Evolutionary conservation across 495 filamentous ascomycete genomes (phyloP).

Genomic region (Penicillium egyptiacum): DNA sequence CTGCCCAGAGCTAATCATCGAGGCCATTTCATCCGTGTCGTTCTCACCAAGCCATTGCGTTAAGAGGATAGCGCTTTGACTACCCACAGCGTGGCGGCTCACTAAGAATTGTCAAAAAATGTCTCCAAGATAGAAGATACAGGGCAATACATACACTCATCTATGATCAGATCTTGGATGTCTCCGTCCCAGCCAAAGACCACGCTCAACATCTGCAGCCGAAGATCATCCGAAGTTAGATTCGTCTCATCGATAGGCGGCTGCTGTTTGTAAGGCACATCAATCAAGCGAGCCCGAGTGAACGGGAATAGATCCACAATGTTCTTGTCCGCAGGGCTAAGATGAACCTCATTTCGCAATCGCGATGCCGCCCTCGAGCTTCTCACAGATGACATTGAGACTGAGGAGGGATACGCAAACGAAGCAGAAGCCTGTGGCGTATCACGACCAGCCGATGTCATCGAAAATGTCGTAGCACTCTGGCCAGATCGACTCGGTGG

Average conservation of each 20-base stretch:
- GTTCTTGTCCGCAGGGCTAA: slow-evolving; percentile 59
- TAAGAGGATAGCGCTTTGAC: slow-evolving; percentile 73
- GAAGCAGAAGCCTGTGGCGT: slow-evolving; percentile 44
- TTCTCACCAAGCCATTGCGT: slow-evolving; percentile 91
- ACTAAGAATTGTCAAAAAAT: slow-evolving; percentile 40
- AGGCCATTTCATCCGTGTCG: slow-evolving; percentile 76
- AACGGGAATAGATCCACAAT: slow-evolving; percentile 62
- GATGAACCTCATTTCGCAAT: slow-evolving; percentile 77
- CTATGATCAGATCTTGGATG: slow-evolving; percentile 75
- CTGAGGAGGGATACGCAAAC: slow-evolving; percentile 48
- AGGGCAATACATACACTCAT: slow-evolving; percentile 63
- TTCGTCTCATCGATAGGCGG: slow-evolving; percentile 59
- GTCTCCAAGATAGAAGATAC: background rate
- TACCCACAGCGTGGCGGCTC: slow-evolving; percentile 66
- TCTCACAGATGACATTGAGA: slow-evolving; percentile 64
- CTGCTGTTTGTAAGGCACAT: slow-evolving; percentile 73
- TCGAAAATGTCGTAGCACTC: slow-evolving; percentile 49
- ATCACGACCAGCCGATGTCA: slow-evolving; percentile 39
- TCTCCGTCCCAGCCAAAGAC: slow-evolving; percentile 96
- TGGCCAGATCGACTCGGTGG: slow-evolving; percentile 44
- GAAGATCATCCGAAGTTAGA: slow-evolving; percentile 79
- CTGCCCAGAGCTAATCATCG: slow-evolving; percentile 69
- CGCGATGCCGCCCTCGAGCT: slow-evolving; percentile 67
- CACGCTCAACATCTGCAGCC: slow-evolving; percentile 86
- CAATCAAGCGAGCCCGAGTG: slow-evolving; percentile 71